These are phyloP conservation scores for Penicillium sp. DNA, from an alignment of 2,329 filamentous ascomycete species.

Conservation along the genomic window DNA sequence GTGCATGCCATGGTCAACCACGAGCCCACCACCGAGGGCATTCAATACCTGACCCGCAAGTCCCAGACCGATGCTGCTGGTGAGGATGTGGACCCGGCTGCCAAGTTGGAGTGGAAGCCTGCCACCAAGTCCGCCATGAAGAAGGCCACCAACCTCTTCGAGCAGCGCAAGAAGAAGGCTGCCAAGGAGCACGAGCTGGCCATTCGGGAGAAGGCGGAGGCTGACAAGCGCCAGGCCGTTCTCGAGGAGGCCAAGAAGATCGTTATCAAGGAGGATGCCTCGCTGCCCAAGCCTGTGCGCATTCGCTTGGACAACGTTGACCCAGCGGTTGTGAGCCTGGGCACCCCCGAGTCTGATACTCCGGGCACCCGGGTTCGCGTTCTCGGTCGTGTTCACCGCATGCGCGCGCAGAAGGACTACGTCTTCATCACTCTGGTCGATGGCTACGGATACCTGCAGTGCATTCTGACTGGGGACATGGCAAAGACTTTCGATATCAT, in stretches of 20 bases:
- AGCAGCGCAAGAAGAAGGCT: slow-evolving; percentile 80
- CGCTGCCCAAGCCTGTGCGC: slow-evolving; percentile 70
- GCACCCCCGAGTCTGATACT: slow-evolving; percentile 57
- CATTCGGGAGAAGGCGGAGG: slow-evolving; percentile 70
- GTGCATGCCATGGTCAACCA: slow-evolving; percentile 75
- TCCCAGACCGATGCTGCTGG: slow-evolving; percentile 62
- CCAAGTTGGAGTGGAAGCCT: slow-evolving; percentile 73
- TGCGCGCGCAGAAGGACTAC: slow-evolving; percentile 78
- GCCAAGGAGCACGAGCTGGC: slow-evolving; percentile 73
- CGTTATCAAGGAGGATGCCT: slow-evolving; percentile 66
- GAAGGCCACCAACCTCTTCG: slow-evolving; percentile 74
- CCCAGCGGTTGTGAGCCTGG: slow-evolving; percentile 57
- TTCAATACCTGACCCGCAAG: slow-evolving; percentile 68
- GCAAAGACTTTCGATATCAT: slow-evolving; percentile 90
- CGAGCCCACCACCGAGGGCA: slow-evolving; percentile 57
- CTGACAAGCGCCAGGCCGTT: slow-evolving; percentile 67
- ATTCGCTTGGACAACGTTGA: slow-evolving; percentile 76
- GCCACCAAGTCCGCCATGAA: slow-evolving; percentile 82
- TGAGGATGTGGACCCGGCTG: slow-evolving; percentile 64
- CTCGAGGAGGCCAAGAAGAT: slow-evolving; percentile 84
- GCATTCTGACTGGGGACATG: slow-evolving; percentile 76
- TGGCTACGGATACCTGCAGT: slow-evolving; percentile 83
- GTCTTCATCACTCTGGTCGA: slow-evolving; percentile 85
- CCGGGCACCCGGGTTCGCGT: slow-evolving; percentile 75
- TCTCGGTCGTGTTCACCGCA: slow-evolving; percentile 77